Evolutionary conservation across 108 stramenopile species (phyloP), one percentile per base, ranked within the genome.

Genomic region (Nitzschia sp.): DNA sequence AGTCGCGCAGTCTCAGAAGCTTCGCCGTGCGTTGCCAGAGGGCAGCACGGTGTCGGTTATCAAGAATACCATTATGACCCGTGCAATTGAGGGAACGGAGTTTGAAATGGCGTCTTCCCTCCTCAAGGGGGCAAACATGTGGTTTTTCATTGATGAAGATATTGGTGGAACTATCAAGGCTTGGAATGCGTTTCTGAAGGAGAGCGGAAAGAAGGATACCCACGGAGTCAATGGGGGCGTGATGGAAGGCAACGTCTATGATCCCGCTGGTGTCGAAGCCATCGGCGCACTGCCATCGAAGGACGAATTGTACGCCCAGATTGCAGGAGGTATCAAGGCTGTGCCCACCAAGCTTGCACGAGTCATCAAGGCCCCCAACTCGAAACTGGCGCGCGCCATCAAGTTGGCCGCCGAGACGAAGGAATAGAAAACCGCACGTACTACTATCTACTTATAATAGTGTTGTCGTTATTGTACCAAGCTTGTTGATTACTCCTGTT

Each of bases 271-370:
- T 31, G 89, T 96, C 36, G 67, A 72, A 35, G 87, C 90, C 46
- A 91, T 96, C 70, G 91, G 89, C 31, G 85, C 91, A 55, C 80
- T 97, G 35, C 96, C 96, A 30, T 80, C 87, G 65, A 94, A 95
- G 88, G 65, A 85, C 69, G 96, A 97, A 72, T 85, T 97, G 54
- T 89, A 89, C 61, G 89, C 89, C 68, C 72, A 80, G 73, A 92
- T 97, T 76, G 96, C 96, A 46, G 91, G 85, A 63, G 74, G 76
- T 28, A 84, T 97, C 83, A 90, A 97, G 58, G 87, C 84, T 65
- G 92, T 96, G n/a, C 96, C 96, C n/a, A 96, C 95, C 62, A 97
- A 95, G 91, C 64, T 97, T 50, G 96, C 92, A 17, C 78, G 92
- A 21, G 96, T 88, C 66, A 82, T 96, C 63, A 92, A 95, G 84